Conservation (phyloP, 805 yeast species). For the Cyberlindnera euphorbiiphila region DNA sequence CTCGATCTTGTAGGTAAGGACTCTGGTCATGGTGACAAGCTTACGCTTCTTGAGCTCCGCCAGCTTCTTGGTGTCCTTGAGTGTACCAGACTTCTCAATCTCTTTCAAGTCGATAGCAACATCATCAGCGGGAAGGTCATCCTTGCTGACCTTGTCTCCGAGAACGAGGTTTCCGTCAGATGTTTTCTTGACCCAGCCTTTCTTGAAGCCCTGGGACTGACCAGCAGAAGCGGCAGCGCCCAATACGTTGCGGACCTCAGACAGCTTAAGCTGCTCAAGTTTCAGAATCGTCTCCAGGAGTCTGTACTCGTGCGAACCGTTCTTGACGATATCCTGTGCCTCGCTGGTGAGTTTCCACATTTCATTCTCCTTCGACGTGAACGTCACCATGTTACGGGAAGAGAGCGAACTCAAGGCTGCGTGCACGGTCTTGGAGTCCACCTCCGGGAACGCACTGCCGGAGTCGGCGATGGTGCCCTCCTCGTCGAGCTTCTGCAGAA, state of each 20-base stretch:
- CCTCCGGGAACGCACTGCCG: slow-evolving; percentile 57
- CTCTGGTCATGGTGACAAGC: slow-evolving; percentile 65
- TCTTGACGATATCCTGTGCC: slow-evolving; percentile 69
- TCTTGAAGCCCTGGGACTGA: slow-evolving; percentile 96
- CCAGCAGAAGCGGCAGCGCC: slow-evolving; percentile 41
- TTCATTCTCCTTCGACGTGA: slow-evolving; percentile 70
- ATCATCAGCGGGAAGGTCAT: slow-evolving; percentile 53
- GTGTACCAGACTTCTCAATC: slow-evolving; percentile 52
- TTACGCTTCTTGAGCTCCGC: slow-evolving; percentile 93
- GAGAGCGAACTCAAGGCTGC: slow-evolving; percentile 84
- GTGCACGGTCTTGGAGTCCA: slow-evolving; percentile 62
- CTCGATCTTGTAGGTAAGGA: slow-evolving; percentile 65
- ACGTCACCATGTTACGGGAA: slow-evolving; percentile 78
- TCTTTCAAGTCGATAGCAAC: slow-evolving; percentile 61
- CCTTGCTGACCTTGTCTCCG: slow-evolving; percentile 48
- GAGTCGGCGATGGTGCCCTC: slow-evolving; percentile 68
- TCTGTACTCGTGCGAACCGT: slow-evolving; percentile 91
- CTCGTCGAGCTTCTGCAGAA: slow-evolving; percentile 63
- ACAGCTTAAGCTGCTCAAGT: slow-evolving; percentile 75
- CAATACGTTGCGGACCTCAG: slow-evolving; percentile 67
- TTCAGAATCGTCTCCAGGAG: slow-evolving; percentile 71
- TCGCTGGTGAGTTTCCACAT: slow-evolving; percentile 73
- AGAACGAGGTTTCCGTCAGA: slow-evolving; percentile 34
- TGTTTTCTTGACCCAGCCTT: slow-evolving; percentile 91
- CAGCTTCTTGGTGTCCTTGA: slow-evolving; percentile 61